phyloP scores from a whole-genome alignment of 768 basidiomycete species.

The Serendipita sp. region DNA sequence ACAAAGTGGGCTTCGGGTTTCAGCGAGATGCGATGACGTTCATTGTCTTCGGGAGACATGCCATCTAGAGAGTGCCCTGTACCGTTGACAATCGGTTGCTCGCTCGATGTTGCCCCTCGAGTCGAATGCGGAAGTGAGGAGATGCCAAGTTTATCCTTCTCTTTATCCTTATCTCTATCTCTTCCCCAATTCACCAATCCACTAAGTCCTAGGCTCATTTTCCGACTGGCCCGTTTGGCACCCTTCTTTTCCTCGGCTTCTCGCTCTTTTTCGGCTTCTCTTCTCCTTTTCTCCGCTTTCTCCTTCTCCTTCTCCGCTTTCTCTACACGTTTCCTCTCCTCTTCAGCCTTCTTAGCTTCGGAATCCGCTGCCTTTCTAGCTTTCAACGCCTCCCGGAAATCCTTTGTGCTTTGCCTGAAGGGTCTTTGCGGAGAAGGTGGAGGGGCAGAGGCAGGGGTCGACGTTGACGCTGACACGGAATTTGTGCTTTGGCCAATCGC shows the following conservation, averaged over 20 bases:
- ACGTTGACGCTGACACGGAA: background rate
- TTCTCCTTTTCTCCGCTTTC: background rate
- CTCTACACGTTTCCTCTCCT: background rate
- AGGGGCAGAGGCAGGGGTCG: background rate
- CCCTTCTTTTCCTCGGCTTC: background rate
- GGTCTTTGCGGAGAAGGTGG: background rate
- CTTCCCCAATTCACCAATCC: background rate
- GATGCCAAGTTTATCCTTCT: background rate
- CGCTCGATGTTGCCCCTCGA: background rate
- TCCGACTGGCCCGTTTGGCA: background rate
- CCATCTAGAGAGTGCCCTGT: too few relatives aligned
- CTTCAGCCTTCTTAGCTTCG: background rate
- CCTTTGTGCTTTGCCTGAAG: conserved; percentile 5
- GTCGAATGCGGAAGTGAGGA: background rate
- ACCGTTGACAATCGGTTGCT: too few relatives aligned
- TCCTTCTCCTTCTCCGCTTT: background rate
- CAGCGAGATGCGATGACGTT: too few relatives aligned
- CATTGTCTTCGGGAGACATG: too few relatives aligned
- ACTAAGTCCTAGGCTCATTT: conserved; percentile 1
- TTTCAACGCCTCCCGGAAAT: background rate
- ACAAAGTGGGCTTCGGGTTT: background rate
- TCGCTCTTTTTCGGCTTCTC: background rate
- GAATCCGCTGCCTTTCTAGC: background rate
- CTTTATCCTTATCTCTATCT: background rate
- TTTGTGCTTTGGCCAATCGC: too few relatives aligned